phyloP scores from a whole-genome alignment of 2,329 filamentous ascomycete species.

The Botrytis aclada region DNA sequence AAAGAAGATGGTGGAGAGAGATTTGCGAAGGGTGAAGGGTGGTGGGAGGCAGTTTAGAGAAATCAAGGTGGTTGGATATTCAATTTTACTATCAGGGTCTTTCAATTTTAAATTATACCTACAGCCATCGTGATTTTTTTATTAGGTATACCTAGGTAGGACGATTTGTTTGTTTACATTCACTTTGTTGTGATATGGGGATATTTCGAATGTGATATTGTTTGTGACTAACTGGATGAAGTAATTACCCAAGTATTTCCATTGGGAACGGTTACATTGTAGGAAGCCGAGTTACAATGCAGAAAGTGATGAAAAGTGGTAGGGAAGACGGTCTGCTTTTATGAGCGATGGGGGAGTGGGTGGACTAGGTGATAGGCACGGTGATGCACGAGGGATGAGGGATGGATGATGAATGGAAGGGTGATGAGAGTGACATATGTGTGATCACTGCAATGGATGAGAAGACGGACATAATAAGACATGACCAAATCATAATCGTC shows the following conservation, averaged over 20 bases:
- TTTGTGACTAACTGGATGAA: not conserved
- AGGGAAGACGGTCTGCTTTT: not conserved
- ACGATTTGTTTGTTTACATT: constrained; percentile 9
- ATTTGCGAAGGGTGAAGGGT: not conserved
- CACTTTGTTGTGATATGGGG: not conserved
- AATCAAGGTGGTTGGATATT: constrained; percentile 10
- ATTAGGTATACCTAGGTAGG: not conserved
- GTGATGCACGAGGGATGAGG: not conserved
- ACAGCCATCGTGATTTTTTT: not conserved
- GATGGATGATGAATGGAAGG: not conserved
- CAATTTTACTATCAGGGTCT: not conserved
- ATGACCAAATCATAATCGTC: not conserved
- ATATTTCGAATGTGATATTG: not conserved
- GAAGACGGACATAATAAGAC: not conserved
- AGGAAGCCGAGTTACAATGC: not conserved
- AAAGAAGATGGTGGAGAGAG: not conserved
- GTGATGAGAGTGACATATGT: not conserved
- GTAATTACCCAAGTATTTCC: not conserved
- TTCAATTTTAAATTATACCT: constrained; percentile 1
- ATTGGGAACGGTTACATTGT: not conserved
- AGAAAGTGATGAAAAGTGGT: not conserved
- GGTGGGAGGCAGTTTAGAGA: not conserved
- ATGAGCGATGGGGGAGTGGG: not conserved
- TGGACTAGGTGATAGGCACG: not conserved
- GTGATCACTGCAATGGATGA: not conserved